Evolutionary conservation across 176 grass and related monocot species (phyloP), one percentile per base, ranked within the genome.

Genomic region (Oryza glumipatula): DNA sequence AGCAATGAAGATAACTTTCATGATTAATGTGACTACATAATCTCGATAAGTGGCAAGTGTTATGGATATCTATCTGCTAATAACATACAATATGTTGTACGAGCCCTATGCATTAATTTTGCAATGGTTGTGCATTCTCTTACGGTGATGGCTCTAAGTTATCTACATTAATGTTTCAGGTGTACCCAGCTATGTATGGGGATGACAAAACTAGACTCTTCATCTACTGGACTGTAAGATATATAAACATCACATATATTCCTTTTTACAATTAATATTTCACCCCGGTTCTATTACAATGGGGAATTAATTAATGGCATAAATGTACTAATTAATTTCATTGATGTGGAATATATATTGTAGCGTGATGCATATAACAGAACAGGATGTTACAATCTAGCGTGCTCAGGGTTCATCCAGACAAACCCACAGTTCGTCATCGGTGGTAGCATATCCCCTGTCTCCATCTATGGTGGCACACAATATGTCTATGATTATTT

Each of bases 211-310:
- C 89, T 70, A 94, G 91, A 41, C 89, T 97, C 19, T 97, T 97
- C 68, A 97, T 91, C 81, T 94, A 94, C 52, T 97, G 87, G 91
- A 97, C 94, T 63, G 94, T 94, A 90, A 94, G 91, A 89, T 80
- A 67, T 67, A 70, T 56, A 28, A 43, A 68, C 68, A 77, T 82
- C 35, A 36, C 35, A 36, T 36, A 36, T 36, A 36, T 36, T 36
- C 76, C 67, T 72, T 79, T 73, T 68, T 33, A 76, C 48, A 60
- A 45, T 80, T 69, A 0, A 33, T 74, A 51, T 83, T 65, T 43
- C 26, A 5, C 66, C 81, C 48, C 58, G 1, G 33, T 83, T 83
- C 77, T 80, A 49, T 61, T 67, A 12, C 48, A 14, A 3, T 16
- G 14, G 3, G 30, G 48, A 46, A 16, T 68, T 80, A 35, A 43